Conservation (phyloP, 805 yeast species). For the Starmerella kuoi region DNA sequence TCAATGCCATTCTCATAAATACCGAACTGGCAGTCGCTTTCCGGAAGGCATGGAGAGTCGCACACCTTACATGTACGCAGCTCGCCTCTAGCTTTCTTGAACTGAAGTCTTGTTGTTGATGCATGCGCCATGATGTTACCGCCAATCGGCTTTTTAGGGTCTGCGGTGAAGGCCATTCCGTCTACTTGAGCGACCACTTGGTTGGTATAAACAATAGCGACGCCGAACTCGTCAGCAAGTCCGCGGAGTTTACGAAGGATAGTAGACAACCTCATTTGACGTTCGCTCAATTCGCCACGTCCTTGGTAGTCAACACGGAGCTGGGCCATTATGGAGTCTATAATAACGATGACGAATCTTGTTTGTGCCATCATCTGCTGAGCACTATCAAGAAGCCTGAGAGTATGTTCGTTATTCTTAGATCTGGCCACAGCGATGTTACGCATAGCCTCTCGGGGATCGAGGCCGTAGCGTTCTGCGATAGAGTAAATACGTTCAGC, state of each 20-base stretch:
- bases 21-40: conserved; percentile 88
- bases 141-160: conserved; percentile 96
- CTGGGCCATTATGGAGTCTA: conserved; percentile 95
- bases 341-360: conserved; percentile 76
- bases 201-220: conserved; percentile 89
- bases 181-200: conserved; percentile 98
- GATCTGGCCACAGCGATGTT: conserved; percentile 97
- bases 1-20: conserved; percentile 95
- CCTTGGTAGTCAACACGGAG: conserved; percentile 93
- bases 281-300: conserved; percentile 86
- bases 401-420: conserved; percentile 91
- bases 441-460: conserved; percentile 87
- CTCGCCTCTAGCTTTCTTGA: conserved; percentile 83
- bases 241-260: conserved; percentile 85
- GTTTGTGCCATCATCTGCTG: conserved; percentile 95
- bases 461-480: conserved; percentile 81
- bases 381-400: conserved; percentile 73
- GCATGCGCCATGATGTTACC: conserved; percentile 97
- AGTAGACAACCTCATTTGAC: conserved; percentile 89
- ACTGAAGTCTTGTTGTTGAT: conserved; percentile 81
- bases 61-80: conserved; percentile 88
- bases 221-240: conserved; percentile 94
- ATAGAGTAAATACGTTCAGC: conserved; percentile 82
- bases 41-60: conserved; percentile 94
- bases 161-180: conserved; percentile 78